Evolutionary conservation across 169 alveolate species (phyloP), one percentile per base, ranked within the genome.

Genomic region (Cryptosporidium ubiquitum): DNA sequence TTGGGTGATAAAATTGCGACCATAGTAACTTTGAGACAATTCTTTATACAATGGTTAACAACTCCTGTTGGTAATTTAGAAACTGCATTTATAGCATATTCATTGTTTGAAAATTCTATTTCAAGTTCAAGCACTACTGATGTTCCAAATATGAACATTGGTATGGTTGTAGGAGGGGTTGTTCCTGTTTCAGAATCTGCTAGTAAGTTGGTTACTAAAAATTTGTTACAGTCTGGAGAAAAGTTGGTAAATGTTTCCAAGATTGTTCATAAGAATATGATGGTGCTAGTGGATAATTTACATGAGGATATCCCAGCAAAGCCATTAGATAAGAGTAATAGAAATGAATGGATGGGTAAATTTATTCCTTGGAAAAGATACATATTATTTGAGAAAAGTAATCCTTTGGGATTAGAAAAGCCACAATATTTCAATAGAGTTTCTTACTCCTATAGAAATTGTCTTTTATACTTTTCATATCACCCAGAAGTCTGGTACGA

Each of bases 41-140:
- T 79, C 52, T 79, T 79, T 64, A 61, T 79, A 29, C 74, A 79
- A n/a, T 79, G 89, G 89, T 49, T 79, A 44, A 79, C 75, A 4
- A 79, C 89, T 10, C 89, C 89, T 10, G 89, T 79, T 37, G 75
- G 74, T 2, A 79, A 79, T 64, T 64, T 79, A 47, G 89, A 79
- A 66, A 79, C 89, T 9, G 89, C 89, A 26, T 79, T 79, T 64
- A 79, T 79, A n/a, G 89, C 89, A 10, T 79, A 79, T 47, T 79
- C 89, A 4, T 29, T 79, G 29, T 79, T 79, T 60, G 89, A 79
- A 33, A 79, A 79, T 14, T 79, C 89, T 16, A 79, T 79, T 16
- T 61, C 89, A 20, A 64, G 71, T 20, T 66, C 73, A 66, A 33
- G 51, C 18, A 37, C 73, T 31, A 14, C 73, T 66, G 73, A 66